Evolutionary conservation across 306 rosid species (phyloP), one percentile per base, ranked within the genome.

Genomic region (Quercus bicolor): DNA sequence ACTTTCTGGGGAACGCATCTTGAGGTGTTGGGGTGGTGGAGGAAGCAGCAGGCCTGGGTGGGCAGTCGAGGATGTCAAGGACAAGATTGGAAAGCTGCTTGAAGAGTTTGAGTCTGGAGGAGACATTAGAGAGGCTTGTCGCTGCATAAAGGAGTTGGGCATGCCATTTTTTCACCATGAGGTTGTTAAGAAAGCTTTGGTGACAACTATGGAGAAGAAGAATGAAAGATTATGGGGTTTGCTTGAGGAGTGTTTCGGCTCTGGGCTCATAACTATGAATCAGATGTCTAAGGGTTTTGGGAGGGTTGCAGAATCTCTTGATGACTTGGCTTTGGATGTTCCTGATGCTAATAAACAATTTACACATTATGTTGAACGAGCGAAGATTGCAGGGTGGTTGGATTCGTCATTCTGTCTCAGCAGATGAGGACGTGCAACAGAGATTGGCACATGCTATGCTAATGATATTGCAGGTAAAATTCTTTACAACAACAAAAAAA

Each of bases 21-120:
- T 89, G 56, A 86, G 96, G 72, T 91, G 93, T 81, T 91, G 96
- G 96, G 96, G 96, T 15, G 96, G 93, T 19, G 96, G 91, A 1
- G 93, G 93, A 57, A 82, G 88, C 68, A 85, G 91, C 65, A 77
- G 81, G 59, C 86, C 86, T 4, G 96, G 96, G 45, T 91, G 91
- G 91, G 93, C 86, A 4, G 84, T 91, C 33, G 93, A 86, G 60
- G 93, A 91, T 84, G 91, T 89, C 14, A 89, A 89, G 75, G 96
- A 87, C 82, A 91, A 86, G 87, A 87, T 91, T 26, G 84, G 89
- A 5, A 90, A 87, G 79, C 78, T 90, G 68, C 82, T 87, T 62
- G 92, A 90, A 70, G 95, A 88, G 70, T 90, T 86, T 15, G 95
- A 90, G 18, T 87, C 91, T 0, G 95, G 95, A 14, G 92, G 95